Evolutionary conservation across 805 yeast genomes (phyloP).

Genomic region (Torulaspora gathmanii): DNA sequence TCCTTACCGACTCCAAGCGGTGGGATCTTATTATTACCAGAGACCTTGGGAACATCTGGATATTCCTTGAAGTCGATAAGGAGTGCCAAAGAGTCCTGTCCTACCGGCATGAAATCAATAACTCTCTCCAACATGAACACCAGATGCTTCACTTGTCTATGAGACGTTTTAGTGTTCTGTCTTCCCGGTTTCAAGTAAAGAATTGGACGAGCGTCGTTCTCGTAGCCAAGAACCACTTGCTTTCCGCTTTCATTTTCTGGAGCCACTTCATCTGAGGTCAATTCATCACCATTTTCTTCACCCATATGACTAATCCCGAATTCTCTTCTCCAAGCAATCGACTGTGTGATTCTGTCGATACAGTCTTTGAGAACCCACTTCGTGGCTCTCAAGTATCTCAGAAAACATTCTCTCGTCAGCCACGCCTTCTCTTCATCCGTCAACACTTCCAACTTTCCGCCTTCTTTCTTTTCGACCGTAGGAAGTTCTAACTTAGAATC

Average conservation of each 20-base stretch:
- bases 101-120: conserved; percentile 91
- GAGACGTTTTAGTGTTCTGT: conserved; percentile 88
- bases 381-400: conserved; percentile 88
- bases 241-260: conserved; percentile 87
- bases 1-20: conserved; percentile 84
- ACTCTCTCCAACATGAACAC: conserved; percentile 90
- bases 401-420: conserved; percentile 87
- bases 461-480: conserved; percentile 41
- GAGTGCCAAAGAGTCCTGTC: conserved; percentile 89
- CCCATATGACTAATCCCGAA: conserved; percentile 60
- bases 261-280: conserved; percentile 51
- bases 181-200: conserved; percentile 89
- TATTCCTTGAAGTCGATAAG: conserved; percentile 88
- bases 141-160: conserved; percentile 91
- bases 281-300: conserved; percentile 44
- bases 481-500: conserved; percentile 50
- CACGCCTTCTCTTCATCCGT: conserved; percentile 69
- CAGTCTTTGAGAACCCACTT: conserved; percentile 79
- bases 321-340: conserved; percentile 90
- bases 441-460: conserved; percentile 34
- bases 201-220: conserved; percentile 86
- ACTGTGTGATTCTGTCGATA: conserved; percentile 64
- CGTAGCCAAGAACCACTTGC: conserved; percentile 86
- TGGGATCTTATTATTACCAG: conserved; percentile 70
- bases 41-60: conserved; percentile 47